Evolutionary conservation across 192 early-diverging fungal genomes (phyloP).

Genomic region (Lobosporangium transversale): DNA sequence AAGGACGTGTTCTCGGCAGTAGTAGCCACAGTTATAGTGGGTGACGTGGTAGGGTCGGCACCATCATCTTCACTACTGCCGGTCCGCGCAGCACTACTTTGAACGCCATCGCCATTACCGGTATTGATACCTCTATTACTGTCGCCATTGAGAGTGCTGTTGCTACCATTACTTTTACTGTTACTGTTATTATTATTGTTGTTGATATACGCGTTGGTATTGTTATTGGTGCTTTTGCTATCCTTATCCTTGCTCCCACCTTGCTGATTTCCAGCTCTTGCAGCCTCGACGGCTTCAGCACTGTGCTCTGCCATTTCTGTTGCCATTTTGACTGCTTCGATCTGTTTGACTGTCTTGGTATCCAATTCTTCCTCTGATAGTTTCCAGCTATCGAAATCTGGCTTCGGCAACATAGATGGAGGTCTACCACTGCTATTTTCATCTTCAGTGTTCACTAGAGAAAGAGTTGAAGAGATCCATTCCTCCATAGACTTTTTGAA

Average conservation of each 20-base stretch:
- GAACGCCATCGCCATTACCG: too few relatives aligned
- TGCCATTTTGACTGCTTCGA: conserved; percentile 2
- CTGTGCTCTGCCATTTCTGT: conserved; percentile 34
- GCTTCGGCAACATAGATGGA: background rate
- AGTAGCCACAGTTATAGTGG: too few relatives aligned
- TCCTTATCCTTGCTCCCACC: conserved; percentile 34
- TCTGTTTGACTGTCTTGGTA: conserved; percentile 14
- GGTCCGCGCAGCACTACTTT: too few relatives aligned
- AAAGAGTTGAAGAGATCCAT: conserved; percentile 22
- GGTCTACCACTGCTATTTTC: background rate
- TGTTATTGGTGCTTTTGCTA: too few relatives aligned
- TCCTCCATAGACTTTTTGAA: conserved; percentile 24
- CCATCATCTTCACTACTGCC: too few relatives aligned
- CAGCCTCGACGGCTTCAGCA: conserved; percentile 40
- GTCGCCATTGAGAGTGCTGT: too few relatives aligned
- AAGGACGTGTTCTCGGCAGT: too few relatives aligned
- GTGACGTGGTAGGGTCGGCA: too few relatives aligned
- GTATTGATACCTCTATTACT: too few relatives aligned
- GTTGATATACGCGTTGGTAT: too few relatives aligned
- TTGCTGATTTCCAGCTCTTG: conserved; percentile 36
- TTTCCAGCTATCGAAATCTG: conserved; percentile 35
- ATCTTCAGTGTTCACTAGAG: background rate
- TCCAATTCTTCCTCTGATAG: conserved; percentile 41
- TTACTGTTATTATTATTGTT: too few relatives aligned
- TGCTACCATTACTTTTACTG: too few relatives aligned